Conservation (phyloP, 1,139 yeast species). For the Blastobotrys illinoisensis region DNA sequence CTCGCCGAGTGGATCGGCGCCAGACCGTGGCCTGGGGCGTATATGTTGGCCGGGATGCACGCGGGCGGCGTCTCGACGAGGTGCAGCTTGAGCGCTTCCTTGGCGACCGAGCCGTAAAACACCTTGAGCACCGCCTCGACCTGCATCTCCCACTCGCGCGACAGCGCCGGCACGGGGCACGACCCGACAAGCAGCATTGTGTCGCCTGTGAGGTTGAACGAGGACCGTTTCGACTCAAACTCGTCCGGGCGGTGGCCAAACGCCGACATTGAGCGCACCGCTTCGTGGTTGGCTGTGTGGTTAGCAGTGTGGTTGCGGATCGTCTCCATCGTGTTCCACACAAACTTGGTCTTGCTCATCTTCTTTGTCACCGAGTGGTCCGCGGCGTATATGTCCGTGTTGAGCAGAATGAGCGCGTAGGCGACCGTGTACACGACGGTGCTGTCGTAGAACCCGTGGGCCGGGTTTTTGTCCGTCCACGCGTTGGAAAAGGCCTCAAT, state of each 20-base stretch:
- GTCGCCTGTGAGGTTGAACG: slow-evolving; percentile 10
- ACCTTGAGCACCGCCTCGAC: slow-evolving; percentile 24
- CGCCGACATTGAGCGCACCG: neutral
- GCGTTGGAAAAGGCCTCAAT: slow-evolving; percentile 62
- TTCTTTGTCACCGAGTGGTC: slow-evolving; percentile 32
- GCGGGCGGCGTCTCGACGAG: slow-evolving; percentile 18
- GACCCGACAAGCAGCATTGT: slow-evolving; percentile 22
- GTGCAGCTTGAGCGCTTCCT: slow-evolving; percentile 27
- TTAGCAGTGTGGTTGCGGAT: slow-evolving; percentile 16
- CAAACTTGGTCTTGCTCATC: slow-evolving; percentile 32
- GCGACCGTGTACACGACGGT: slow-evolving; percentile 68
- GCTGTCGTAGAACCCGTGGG: slow-evolving; percentile 46
- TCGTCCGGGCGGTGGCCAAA: neutral
- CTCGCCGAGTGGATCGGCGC: slow-evolving; percentile 8
- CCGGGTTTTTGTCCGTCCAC: slow-evolving; percentile 50
- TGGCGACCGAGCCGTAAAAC: slow-evolving; percentile 26
- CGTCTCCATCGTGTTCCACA: slow-evolving; percentile 26
- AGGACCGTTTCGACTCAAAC: neutral
- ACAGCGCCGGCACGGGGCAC: slow-evolving; percentile 8
- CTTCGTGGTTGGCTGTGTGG: neutral
- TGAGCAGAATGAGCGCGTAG: slow-evolving; percentile 65
- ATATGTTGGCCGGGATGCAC: slow-evolving; percentile 11
- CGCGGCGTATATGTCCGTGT: slow-evolving; percentile 39
- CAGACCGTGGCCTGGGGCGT: neutral
- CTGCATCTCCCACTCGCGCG: slow-evolving; percentile 26